Conservation (phyloP, 2,329 filamentous ascomycete species). For the Ceratocystiopsis sp. region DNA sequence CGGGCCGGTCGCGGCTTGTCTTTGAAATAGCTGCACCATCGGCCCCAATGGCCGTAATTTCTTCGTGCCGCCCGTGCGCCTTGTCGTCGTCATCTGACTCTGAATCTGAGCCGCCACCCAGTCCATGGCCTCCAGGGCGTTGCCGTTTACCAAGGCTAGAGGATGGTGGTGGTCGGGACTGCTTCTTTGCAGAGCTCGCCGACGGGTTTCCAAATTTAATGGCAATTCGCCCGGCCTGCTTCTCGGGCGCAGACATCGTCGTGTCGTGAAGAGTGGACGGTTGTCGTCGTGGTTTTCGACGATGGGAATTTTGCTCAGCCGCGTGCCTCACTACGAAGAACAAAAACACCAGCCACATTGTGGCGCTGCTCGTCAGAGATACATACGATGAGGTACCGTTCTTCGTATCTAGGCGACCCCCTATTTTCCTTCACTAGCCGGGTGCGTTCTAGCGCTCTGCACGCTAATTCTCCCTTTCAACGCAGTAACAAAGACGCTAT, state of each 20-base stretch:
- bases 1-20: conserved; percentile 5
- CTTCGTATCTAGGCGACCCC: too few species aligned
- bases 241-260: conserved; percentile 21
- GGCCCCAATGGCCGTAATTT: conserved; percentile 17
- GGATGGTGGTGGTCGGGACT: conserved; percentile 19
- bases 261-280: background rate
- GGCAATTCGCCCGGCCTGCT: conserved; percentile 24
- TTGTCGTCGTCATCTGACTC: conserved; percentile 16
- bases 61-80: conserved; percentile 12
- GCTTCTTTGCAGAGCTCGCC: conserved; percentile 10
- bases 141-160: conserved; percentile 32
- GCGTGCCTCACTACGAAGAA: too few species aligned
- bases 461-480: too few species aligned
- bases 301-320: too few species aligned
- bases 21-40: conserved; percentile 12
- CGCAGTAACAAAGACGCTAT: too few species aligned
- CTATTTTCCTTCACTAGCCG: too few species aligned
- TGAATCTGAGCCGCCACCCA: conserved; percentile 25
- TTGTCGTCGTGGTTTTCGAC: background rate
- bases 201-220: conserved; percentile 26
- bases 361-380: too few species aligned
- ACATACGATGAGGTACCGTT: too few species aligned
- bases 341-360: too few species aligned
- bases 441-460: too few species aligned
- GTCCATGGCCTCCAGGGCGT: conserved; percentile 20